phyloP scores from a whole-genome alignment of 345 rosid species.

The Bruguiera sexangula region DNA sequence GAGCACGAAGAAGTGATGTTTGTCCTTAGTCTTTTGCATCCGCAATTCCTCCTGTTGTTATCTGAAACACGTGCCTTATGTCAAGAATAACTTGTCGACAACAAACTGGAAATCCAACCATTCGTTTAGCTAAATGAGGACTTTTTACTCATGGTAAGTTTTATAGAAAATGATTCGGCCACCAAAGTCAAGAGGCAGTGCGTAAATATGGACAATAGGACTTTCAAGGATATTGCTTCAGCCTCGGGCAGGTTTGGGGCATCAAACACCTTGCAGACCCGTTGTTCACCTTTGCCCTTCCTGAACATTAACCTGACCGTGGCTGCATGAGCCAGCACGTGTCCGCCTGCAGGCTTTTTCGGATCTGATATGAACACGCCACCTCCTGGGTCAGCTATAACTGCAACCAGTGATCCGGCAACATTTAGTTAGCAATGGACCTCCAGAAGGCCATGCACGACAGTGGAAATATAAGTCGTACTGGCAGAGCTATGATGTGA shows the following conservation, averaged over 20 bases:
- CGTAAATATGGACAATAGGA: neutral
- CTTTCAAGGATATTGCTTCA: constrained; percentile 85
- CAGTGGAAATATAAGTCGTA: neutral
- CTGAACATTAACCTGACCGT: constrained; percentile 83
- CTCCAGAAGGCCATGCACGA: neutral
- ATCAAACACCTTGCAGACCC: constrained; percentile 86
- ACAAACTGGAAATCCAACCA: neutral
- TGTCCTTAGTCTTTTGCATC: constrained; percentile 66
- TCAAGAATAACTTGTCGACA: constrained; percentile 40
- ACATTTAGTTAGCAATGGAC: neutral
- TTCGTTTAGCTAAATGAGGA: neutral
- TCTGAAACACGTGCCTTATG: constrained; percentile 58
- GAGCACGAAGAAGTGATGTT: too few relatives aligned
- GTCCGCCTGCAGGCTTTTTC: constrained; percentile 86
- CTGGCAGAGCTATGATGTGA: neutral
- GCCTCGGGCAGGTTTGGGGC: constrained; percentile 89
- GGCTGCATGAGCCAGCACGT: constrained; percentile 85
- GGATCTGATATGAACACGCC: constrained; percentile 91
- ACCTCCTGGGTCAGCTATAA: constrained; percentile 80
- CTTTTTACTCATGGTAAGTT: neutral
- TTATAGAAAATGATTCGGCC: neutral
- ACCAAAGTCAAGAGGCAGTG: neutral
- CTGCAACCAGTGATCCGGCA: constrained; percentile 39
- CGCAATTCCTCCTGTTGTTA: constrained; percentile 78
- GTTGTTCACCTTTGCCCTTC: constrained; percentile 93